These are phyloP conservation scores for Bruguiera parviflora DNA, from an alignment of 345 rosid species.

Conservation along the genomic window DNA sequence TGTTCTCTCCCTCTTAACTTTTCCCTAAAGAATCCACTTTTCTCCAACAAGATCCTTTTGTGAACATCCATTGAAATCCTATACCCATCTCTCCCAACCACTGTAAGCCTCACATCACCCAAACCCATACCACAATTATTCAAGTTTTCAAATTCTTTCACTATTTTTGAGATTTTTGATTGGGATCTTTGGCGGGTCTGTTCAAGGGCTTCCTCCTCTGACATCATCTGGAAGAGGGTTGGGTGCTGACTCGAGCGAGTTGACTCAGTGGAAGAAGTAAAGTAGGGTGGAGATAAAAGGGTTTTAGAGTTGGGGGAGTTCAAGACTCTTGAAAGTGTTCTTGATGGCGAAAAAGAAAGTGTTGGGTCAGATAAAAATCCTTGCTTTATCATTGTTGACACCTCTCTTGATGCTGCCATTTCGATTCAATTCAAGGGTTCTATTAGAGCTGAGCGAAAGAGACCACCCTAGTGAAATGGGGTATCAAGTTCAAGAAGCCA, in stretches of 20 bases:
- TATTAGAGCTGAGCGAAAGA: background rate
- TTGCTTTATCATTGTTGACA: conserved; percentile 74
- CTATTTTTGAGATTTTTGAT: conserved; percentile 52
- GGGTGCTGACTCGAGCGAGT: conserved; percentile 32
- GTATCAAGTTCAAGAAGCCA: background rate
- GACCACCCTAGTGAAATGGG: background rate
- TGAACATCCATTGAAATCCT: conserved; percentile 78
- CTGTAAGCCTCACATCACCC: conserved; percentile 79
- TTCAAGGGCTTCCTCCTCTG: conserved; percentile 56
- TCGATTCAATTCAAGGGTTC: background rate
- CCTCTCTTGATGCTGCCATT: conserved; percentile 71
- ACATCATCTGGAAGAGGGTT: conserved; percentile 92
- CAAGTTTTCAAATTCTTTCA: conserved; percentile 53
- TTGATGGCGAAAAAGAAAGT: conserved; percentile 65
- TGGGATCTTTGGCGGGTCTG: conserved; percentile 46
- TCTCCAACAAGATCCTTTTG: conserved; percentile 57
- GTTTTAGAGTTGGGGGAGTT: conserved; percentile 35
- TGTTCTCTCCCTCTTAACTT: conserved; percentile 56
- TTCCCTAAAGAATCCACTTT: conserved; percentile 76
- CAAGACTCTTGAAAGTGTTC: conserved; percentile 30
- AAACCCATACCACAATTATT: conserved; percentile 34
- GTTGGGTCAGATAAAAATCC: conserved; percentile 70
- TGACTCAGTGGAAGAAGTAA: conserved; percentile 20
- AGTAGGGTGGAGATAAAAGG: conserved; percentile 40
- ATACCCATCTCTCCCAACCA: conserved; percentile 67